Conservation (phyloP, 495 filamentous ascomycete species). For the Astrothelium subdiscretum region DNA sequence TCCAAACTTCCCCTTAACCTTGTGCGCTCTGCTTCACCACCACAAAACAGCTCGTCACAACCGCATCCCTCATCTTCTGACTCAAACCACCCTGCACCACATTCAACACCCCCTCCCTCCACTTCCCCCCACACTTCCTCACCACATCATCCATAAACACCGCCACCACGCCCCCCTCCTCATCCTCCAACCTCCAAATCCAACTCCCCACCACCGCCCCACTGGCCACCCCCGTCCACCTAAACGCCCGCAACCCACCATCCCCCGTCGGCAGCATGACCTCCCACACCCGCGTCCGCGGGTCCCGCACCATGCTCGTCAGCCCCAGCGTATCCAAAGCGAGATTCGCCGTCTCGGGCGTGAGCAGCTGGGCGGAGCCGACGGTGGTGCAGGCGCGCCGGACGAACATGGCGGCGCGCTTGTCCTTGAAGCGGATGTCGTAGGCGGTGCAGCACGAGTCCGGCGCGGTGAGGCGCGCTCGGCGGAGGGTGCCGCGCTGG, state of each 20-base stretch:
- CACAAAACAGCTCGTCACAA: background rate
- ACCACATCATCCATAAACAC: conserved; percentile 1
- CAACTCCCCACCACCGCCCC: background rate
- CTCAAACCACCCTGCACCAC: background rate
- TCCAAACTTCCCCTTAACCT: background rate
- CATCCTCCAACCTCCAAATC: background rate
- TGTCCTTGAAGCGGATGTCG: background rate
- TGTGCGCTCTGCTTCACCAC: background rate
- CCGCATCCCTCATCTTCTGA: background rate
- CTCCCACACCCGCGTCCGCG: background rate
- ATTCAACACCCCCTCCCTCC: background rate
- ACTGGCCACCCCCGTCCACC: background rate
- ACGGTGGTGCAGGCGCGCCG: background rate
- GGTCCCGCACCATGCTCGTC: background rate
- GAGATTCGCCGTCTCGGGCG: background rate
- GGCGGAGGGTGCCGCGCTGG: background rate
- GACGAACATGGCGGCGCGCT: background rate
- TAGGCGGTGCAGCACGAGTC: background rate
- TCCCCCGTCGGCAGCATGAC: background rate
- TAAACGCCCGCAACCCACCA: background rate
- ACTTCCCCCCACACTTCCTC: background rate
- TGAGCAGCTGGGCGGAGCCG: background rate
- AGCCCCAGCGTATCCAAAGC: background rate
- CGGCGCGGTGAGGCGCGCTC: background rate
- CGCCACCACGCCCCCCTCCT: background rate